phyloP scores from a whole-genome alignment of 148 eudicot genomes.

The Polygonum aviculare region DNA sequence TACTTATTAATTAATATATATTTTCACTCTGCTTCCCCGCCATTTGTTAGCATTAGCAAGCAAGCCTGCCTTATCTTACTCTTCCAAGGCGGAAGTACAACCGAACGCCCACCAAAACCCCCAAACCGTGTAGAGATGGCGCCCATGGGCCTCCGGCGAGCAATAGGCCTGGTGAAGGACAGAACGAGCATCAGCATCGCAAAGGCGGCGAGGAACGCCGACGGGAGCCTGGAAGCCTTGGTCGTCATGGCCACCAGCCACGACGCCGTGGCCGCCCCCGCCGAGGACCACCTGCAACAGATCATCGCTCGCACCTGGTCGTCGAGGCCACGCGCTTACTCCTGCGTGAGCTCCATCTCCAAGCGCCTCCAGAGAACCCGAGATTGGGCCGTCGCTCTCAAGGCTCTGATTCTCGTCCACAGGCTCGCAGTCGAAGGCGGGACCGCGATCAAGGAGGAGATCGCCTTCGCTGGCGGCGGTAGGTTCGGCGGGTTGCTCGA shows the following conservation, averaged over 20 bases:
- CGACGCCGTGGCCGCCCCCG: slow-evolving; percentile 27
- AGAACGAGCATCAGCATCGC: slow-evolving; percentile 47
- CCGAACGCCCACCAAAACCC: background rate
- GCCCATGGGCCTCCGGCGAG: slow-evolving; percentile 20
- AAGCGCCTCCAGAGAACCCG: slow-evolving; percentile 33
- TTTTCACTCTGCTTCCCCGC: slow-evolving; percentile 1
- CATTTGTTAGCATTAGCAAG: background rate
- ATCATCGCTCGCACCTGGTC: slow-evolving; percentile 24
- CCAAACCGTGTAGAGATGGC: background rate
- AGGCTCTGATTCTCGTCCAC: slow-evolving; percentile 44
- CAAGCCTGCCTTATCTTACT: background rate
- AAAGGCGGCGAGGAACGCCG: slow-evolving; percentile 36
- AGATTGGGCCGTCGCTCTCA: slow-evolving; percentile 59
- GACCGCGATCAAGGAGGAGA: slow-evolving; percentile 25
- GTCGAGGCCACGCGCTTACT: slow-evolving; percentile 25
- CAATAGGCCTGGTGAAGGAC: slow-evolving; percentile 40
- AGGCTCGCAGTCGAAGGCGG: slow-evolving; percentile 35
- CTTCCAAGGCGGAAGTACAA: background rate
- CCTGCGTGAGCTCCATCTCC: slow-evolving; percentile 25
- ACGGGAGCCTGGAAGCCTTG: slow-evolving; percentile 39
- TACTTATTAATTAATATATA: background rate
- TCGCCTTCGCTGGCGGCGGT: slow-evolving; percentile 24
- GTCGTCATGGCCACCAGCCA: slow-evolving; percentile 55
- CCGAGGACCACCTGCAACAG: slow-evolving; percentile 24
- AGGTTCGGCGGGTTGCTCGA: slow-evolving; percentile 36